Conservation (phyloP, 2,329 filamentous ascomycete species). For the Tolypocladium endophyticum region DNA sequence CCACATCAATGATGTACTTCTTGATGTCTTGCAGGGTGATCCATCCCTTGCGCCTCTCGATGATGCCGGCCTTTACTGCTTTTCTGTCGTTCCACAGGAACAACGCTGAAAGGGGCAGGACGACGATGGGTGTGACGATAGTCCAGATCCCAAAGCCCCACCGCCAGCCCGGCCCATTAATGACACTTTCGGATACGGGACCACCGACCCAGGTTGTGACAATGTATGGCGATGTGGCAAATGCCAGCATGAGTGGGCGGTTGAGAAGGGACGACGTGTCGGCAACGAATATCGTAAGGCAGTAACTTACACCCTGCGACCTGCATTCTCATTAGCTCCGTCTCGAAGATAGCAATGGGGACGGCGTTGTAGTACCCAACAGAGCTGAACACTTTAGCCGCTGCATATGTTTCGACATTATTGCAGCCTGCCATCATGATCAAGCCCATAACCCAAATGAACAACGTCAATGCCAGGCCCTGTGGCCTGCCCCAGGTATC, state of each 20-base stretch:
- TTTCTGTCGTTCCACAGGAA: constrained; percentile 50
- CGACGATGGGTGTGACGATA: constrained; percentile 51
- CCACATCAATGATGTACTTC: constrained; percentile 52
- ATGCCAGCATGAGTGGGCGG: constrained; percentile 52
- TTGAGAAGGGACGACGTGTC: constrained; percentile 58
- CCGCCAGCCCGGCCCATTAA: constrained; percentile 45
- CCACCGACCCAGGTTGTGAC: constrained; percentile 55
- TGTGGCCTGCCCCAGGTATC: constrained; percentile 58
- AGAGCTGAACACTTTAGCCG: constrained; percentile 56
- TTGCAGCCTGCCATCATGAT: constrained; percentile 57
- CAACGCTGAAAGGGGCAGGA: constrained; percentile 44
- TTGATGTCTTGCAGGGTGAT: constrained; percentile 33
- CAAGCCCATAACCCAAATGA: constrained; percentile 39
- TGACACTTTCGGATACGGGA: constrained; percentile 41
- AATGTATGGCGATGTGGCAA: constrained; percentile 56
- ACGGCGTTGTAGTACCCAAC: constrained; percentile 38
- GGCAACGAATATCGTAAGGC: constrained; percentile 49
- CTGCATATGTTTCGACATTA: constrained; percentile 50
- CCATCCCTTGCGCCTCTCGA: constrained; percentile 27
- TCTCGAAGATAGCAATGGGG: not conserved
- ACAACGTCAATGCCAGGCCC: constrained; percentile 44
- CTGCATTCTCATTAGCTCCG: constrained; percentile 8
- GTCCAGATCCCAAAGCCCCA: constrained; percentile 60
- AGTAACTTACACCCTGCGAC: constrained; percentile 29
- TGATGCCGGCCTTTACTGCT: constrained; percentile 42